phyloP scores from a whole-genome alignment of 2,329 filamentous ascomycete genomes.

The Neofusicoccum sp. region DNA sequence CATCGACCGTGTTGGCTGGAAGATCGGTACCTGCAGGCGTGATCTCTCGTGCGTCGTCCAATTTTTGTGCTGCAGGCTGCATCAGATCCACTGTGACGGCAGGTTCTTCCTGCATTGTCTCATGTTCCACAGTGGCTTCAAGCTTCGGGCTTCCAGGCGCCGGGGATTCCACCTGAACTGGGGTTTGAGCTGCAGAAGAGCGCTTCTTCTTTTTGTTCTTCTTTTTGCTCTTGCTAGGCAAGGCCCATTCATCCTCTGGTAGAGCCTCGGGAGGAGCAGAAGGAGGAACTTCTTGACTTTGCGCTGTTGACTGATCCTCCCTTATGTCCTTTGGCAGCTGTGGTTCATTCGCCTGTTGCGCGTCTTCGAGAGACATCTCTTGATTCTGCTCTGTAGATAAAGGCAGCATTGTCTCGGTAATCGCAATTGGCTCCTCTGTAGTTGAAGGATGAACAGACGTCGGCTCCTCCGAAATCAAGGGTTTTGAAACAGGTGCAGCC shows the following conservation, averaged over 20 bases:
- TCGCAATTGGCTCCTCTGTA: neutral
- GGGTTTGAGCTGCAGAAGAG: slow-evolving; percentile 24
- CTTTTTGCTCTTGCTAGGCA: slow-evolving; percentile 29
- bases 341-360: neutral
- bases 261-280: neutral
- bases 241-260: slow-evolving; percentile 23
- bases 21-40: neutral
- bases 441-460: neutral
- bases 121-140: neutral
- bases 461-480: neutral
- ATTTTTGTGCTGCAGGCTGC: neutral
- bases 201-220: slow-evolving; percentile 37
- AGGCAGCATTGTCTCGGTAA: neutral
- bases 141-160: neutral
- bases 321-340: neutral
- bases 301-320: neutral
- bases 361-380: neutral
- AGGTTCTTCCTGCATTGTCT: neutral
- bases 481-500: neutral
- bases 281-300: neutral
- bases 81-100: neutral
- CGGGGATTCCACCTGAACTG: neutral
- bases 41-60: neutral
- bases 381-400: neutral
- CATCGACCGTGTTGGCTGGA: neutral